Conservation (phyloP, 768 basidiomycete genomes). For the Psilocybe cyanescens region DNA sequence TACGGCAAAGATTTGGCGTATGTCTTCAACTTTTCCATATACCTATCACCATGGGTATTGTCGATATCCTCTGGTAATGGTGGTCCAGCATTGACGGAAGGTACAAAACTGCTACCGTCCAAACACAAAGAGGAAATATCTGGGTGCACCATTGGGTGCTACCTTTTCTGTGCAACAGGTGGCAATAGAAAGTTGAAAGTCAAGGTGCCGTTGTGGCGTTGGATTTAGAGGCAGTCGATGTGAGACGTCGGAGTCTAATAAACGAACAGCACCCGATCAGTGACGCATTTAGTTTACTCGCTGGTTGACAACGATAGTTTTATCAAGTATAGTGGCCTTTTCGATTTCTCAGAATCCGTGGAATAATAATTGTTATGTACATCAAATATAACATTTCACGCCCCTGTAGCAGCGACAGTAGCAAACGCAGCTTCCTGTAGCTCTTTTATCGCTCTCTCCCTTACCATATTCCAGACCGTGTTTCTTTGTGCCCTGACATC, state of each 20-base stretch:
- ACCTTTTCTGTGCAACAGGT: conserved; percentile 7
- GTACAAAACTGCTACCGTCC: conserved; percentile 31
- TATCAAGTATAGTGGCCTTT: background rate
- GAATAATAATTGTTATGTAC: background rate
- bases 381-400: conserved; percentile 8
- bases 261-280: conserved; percentile 17
- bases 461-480: conserved; percentile 76
- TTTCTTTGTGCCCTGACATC: conserved; percentile 73
- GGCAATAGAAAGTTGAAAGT: conserved; percentile 18
- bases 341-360: background rate
- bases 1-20: conserved; percentile 77
- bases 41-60: conserved; percentile 42
- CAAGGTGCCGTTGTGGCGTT: conserved; percentile 9
- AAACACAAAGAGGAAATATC: conserved; percentile 51
- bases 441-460: conserved; percentile 75
- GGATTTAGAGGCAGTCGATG: background rate
- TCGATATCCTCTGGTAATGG: conserved; percentile 31
- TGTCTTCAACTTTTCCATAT: conserved; percentile 60
- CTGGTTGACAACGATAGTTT: background rate
- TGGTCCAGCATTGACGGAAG: conserved; percentile 10
- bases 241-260: conserved; percentile 29
- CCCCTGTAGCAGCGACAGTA: conserved; percentile 29
- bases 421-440: conserved; percentile 66
- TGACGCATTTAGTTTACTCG: conserved; percentile 23
- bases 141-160: conserved; percentile 42